Percentiles rank a stretch among this genome's conserved stretches.
These are phyloP conservation scores for Cladosporium sp. DNA, from an alignment of 2,329 filamentous ascomycete species.

Conservation along the genomic window DNA sequence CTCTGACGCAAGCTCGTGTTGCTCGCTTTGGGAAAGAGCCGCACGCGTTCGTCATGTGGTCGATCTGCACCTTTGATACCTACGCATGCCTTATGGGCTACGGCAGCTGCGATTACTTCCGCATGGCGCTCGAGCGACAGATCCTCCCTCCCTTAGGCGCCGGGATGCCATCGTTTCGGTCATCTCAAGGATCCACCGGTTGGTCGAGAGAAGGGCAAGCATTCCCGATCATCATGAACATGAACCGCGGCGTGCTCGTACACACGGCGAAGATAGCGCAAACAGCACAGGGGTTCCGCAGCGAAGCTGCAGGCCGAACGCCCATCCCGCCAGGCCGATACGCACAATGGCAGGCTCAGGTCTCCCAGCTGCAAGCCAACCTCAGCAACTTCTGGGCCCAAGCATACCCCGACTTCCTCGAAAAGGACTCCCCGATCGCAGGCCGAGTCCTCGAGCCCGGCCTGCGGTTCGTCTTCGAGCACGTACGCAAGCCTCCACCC, in stretches of 20 bases:
- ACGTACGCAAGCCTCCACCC: slow-evolving; percentile 37
- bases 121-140: slow-evolving; percentile 41
- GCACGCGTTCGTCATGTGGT: slow-evolving; percentile 49
- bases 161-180: not conserved
- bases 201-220: slow-evolving; percentile 14
- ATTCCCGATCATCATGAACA: slow-evolving; percentile 36
- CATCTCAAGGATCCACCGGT: not conserved
- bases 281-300: slow-evolving; percentile 36
- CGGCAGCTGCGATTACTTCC: slow-evolving; percentile 46
- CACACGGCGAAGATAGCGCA: slow-evolving; percentile 42
- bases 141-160: slow-evolving; percentile 38
- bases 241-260: slow-evolving; percentile 41
- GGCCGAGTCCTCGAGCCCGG: slow-evolving; percentile 27
- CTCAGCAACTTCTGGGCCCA: slow-evolving; percentile 24
- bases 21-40: slow-evolving; percentile 31
- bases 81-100: slow-evolving; percentile 49
- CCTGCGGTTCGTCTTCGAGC: slow-evolving; percentile 34
- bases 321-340: slow-evolving; percentile 17
- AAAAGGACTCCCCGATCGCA: slow-evolving; percentile 18
- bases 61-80: slow-evolving; percentile 49
- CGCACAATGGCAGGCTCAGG: slow-evolving; percentile 23
- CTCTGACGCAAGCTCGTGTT: slow-evolving; percentile 21
- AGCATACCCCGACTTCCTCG: slow-evolving; percentile 23
- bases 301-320: slow-evolving; percentile 22
- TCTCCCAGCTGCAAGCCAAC: slow-evolving; percentile 24